phyloP scores from a whole-genome alignment of 768 basidiomycete genomes.

The Trametes gibbosa region DNA sequence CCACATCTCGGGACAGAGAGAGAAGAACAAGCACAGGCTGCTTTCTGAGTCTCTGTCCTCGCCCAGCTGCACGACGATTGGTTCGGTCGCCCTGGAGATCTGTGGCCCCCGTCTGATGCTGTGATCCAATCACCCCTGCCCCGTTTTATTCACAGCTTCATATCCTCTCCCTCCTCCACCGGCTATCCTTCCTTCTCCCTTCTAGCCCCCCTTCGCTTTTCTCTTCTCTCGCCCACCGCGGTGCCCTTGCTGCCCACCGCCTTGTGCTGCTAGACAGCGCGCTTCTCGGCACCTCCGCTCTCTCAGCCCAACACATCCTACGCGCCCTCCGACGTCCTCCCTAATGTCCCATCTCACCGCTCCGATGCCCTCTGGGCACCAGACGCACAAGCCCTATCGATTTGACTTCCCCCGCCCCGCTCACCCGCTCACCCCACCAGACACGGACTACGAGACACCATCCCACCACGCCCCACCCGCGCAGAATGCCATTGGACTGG shows the following conservation, averaged over 20 bases:
- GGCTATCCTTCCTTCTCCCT: constrained; percentile 3
- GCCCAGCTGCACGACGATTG: constrained; percentile 6
- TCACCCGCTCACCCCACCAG: constrained; percentile 33
- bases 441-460: constrained; percentile 31
- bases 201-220: constrained; percentile 4
- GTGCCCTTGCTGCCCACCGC: neutral
- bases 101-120: constrained; percentile 23
- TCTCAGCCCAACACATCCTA: constrained; percentile 9
- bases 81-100: constrained; percentile 33
- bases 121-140: constrained; percentile 21
- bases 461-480: constrained; percentile 13
- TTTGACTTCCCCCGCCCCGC: constrained; percentile 42
- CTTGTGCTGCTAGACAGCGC: constrained; percentile 25
- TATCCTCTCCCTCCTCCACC: neutral
- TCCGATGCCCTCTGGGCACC: constrained; percentile 25
- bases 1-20: neutral
- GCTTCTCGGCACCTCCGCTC: constrained; percentile 9
- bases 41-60: neutral
- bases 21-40: too few species aligned
- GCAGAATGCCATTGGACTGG: constrained; percentile 17
- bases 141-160: constrained; percentile 8
- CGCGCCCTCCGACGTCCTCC: neutral
- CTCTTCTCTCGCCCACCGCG: neutral
- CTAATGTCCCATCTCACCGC: constrained; percentile 44
- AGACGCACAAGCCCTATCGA: constrained; percentile 44